Percentiles rank a stretch among this genome's conserved stretches.
Evolutionary conservation across 2,329 filamentous ascomycete genomes (phyloP).

Genomic region (Ceratocystis destructans): DNA sequence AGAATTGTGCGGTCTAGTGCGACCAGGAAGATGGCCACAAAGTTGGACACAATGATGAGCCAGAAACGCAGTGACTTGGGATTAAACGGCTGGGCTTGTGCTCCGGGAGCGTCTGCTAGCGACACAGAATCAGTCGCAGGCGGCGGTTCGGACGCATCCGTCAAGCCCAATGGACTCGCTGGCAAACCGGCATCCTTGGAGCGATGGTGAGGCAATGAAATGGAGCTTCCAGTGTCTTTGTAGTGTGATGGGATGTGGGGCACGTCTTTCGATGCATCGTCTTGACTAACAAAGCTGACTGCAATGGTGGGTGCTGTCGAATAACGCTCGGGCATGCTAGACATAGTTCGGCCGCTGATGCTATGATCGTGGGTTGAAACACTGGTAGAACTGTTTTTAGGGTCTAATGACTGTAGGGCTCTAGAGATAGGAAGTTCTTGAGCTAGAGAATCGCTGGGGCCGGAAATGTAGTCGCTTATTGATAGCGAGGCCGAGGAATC

Average conservation of each 20-base stretch:
- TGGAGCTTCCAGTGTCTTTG: not conserved
- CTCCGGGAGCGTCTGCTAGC: not conserved
- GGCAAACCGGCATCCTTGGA: not conserved
- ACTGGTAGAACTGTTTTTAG: not conserved
- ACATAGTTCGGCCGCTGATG: not conserved
- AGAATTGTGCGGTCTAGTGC: slow-evolving; percentile 43
- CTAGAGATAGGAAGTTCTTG: too few species aligned
- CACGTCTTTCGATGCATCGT: not conserved
- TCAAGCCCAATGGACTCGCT: not conserved
- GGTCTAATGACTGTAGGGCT: not conserved
- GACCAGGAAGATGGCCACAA: slow-evolving; percentile 43
- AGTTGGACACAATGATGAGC: slow-evolving; percentile 40
- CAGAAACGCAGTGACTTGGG: slow-evolving; percentile 42
- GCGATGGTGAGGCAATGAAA: not conserved
- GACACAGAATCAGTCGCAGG: not conserved
- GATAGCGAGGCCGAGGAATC: not conserved
- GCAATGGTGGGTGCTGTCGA: slow-evolving; percentile 7
- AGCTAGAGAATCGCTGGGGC: not conserved
- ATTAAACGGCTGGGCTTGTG: slow-evolving; percentile 30
- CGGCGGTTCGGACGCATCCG: slow-evolving; percentile 24
- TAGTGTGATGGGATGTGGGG: not conserved
- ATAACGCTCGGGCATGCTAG: slow-evolving; percentile 5
- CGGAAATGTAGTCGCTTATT: not conserved
- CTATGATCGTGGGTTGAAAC: not conserved
- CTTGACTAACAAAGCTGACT: slow-evolving; percentile 1